Evolutionary conservation across 257 asterid species (phyloP), one percentile per base, ranked within the genome.

Genomic region (Capsicum pubescens): DNA sequence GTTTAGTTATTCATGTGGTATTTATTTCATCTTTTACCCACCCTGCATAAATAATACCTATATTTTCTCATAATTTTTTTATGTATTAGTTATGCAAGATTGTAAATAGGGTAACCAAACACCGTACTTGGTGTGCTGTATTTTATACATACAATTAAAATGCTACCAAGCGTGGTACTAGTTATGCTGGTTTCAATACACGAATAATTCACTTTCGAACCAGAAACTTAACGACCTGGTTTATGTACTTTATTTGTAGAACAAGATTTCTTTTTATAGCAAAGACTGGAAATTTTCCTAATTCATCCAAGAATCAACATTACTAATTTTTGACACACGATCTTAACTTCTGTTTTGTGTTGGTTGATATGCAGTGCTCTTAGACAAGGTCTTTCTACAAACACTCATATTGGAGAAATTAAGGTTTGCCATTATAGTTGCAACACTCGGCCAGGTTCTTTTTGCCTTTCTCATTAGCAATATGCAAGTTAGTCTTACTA

Each of bases 401-500:
- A 93, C 92, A 93, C 96, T 16, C 87, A 89, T 59, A 88, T 94
- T 7, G 99, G 98, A 59, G 98, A 96, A 87, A 96, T 94, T 94
- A 82, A 58, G 76, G 86, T 92, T 94, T 66, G 98, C 98, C 70
- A 92, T 96, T 81, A 58, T 94, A 19, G 81, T 93, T 8, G 98
- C 98, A 2, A 87, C 88, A 44, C 90, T 96, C 4, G 98, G 98
- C 15, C 91, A 94, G 10, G 94, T 96, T 87, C 97, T 96, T 60
- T 96, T 96, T 36, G 99, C 94, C 6, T 90, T 96, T 91, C 98
- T 96, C 79, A 94, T 94, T 10, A 97, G 97, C 36, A 96, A 96
- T 83, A 96, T 96, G 99, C 96, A 95, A 82, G 99, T 95, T 86
- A 87, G 95, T 44, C 61, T 67, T 10, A 14, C 86, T 68, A 39